Base-by-base conservation (phyloP, 148 eudicot genomes). In the Fagopyrum tataricum region DNA sequence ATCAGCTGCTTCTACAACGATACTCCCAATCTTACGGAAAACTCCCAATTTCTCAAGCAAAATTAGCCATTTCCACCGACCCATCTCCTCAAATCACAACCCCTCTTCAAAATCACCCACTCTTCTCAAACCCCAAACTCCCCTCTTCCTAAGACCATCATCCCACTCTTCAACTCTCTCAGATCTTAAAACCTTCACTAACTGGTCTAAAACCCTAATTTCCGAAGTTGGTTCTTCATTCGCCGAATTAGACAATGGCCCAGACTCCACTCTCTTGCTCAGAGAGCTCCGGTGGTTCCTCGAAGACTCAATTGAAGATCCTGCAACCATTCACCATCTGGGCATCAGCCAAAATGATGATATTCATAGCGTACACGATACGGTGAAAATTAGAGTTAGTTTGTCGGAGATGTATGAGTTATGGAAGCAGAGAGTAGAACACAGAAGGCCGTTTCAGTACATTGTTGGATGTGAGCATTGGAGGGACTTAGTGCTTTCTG, bases 391-490 rank as follows among this genome's bases (percentile, higher is more conserved):
- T 55, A 88, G 91, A 78, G 87, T 76, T 6, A 71, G 76, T 76
- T 77, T 91, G 85, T 85, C 79, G 0, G 80, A 84, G 10, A 76
- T 95, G 64, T 95, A 95, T 67, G 7, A 21, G 74, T 55, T 91
- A 42, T 95, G 98, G 98, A 76, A 83, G 67, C 88, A 86, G 72
- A 88, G 98, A 82, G 77, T 91, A 58, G 80, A 90, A 8, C 81
- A 86, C 72, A 87, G 97, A 46, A 87, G 90, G 81, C 97, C 98
- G 0, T 90, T 95, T 82, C 98, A 95, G 85, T 95, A 95, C 62
- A 75, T 95, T 59, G 98, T 90, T 49, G 98, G 97, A 76, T 91
- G 98, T 80, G 97, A 95, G 89, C 96, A 95, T 82, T 91, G 98
- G 98, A 90, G 97, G 85, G 98, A 95, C 74, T 81, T 95, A 79